A percentile compares a stretch with the other conserved stretches of the same genome.
Conservation (phyloP, 1,284 basidiomycete species). For the Rhodofomes roseus region DNA sequence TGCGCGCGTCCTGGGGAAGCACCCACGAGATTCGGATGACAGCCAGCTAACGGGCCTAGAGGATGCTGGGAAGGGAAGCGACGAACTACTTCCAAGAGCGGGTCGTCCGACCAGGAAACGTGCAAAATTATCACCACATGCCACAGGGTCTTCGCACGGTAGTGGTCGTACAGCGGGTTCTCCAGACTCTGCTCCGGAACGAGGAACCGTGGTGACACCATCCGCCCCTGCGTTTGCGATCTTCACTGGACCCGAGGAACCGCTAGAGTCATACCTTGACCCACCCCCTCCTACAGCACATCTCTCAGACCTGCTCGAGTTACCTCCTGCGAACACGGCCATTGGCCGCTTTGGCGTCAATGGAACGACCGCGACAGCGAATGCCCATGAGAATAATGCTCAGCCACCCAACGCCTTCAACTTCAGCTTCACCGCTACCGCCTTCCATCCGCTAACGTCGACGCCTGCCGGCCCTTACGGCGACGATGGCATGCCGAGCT, state of each 20-base stretch:
- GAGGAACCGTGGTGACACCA: not conserved
- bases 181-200: not conserved
- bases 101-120: constrained; percentile 52
- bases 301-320: constrained; percentile 48
- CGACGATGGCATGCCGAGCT: constrained; percentile 33
- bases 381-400: constrained; percentile 21
- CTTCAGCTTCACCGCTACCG: constrained; percentile 41
- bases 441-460: constrained; percentile 44
- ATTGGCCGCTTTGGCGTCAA: not conserved
- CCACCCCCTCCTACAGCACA: constrained; percentile 31
- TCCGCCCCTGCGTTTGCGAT: constrained; percentile 25
- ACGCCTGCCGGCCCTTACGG: constrained; percentile 37
- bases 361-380: constrained; percentile 39
- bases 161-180: not conserved
- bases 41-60: constrained; percentile 38
- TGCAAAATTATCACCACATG: constrained; percentile 28
- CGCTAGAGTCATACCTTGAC: constrained; percentile 18
- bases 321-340: constrained; percentile 19
- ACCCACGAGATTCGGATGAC: constrained; percentile 46
- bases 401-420: constrained; percentile 30
- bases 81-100: constrained; percentile 33
- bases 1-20: constrained; percentile 49
- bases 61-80: constrained; percentile 38
- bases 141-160: not conserved
- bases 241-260: constrained; percentile 31